Base-by-base conservation (phyloP, 768 basidiomycete species). In the Pholiota conissans region DNA sequence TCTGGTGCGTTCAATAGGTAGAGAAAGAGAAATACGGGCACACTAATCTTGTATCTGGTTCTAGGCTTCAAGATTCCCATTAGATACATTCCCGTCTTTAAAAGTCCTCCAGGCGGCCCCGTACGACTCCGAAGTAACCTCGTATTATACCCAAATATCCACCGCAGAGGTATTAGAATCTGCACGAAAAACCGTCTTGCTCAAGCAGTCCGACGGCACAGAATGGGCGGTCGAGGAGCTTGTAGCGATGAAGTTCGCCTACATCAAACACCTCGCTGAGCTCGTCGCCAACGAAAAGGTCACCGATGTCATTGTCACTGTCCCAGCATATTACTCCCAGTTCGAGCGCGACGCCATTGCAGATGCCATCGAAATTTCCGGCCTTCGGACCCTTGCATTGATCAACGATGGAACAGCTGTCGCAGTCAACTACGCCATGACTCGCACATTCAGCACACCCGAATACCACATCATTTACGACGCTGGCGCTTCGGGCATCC, bases 361-460 rank as follows among this genome's bases (percentile, higher is more conserved):
- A 27, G 96, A 98, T 71, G 94, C 96, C 14, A 82, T 95, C 32
- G 96, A 97, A 67, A 85, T 98, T 45, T 86, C 95, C 14, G 97
- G 95, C 2, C 74, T 99, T 46, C 84, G 83, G 26, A 87, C 90
- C 1, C 76, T 98, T 29, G 87, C 91, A 0, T 79, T 98, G 57
- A 84, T 99, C 52, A 90, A 95, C 63, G 97, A 99, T 64, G 96
- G 96, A 26, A 86, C 92, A 0, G 93, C 95, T 2, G 89, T 95
- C n/a, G 97, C 94, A 13, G 82, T 98, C 63, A 99, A 99, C 76
- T 99, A 92, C 67, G 97, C 97, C 40, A 97, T 98, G 94, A 94
- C 95, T 1, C 85, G 96, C 48, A 80, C 85, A 1, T 98, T 98
- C 78, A 76, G 89, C 0, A 75, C 74, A 2, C 85, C 86, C 0